Conservation (phyloP, 208 protist genomes). For the Polymyxa betae region DNA sequence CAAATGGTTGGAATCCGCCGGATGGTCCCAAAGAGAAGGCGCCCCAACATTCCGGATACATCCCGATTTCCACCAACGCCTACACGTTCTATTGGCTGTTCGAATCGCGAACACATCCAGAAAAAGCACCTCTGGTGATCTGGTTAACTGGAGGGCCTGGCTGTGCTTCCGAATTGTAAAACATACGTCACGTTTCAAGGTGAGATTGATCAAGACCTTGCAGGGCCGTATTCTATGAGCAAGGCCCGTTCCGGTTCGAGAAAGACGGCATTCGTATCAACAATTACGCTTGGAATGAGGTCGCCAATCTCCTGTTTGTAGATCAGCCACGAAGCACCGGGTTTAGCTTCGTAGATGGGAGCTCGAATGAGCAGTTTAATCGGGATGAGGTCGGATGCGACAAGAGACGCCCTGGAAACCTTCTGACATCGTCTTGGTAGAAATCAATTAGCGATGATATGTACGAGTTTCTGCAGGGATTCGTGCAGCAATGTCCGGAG, state of each 20-base stretch:
- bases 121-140: constrained; percentile 78
- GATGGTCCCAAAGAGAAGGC: background rate
- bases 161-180: constrained; percentile 76
- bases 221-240: constrained; percentile 79
- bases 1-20: background rate
- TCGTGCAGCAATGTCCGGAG: constrained; percentile 57
- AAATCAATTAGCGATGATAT: constrained; percentile 81
- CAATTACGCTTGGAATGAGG: constrained; percentile 77
- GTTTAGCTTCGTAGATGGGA: constrained; percentile 57
- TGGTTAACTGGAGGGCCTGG: constrained; percentile 88
- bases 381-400: too few relatives aligned
- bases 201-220: constrained; percentile 71
- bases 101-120: constrained; percentile 70
- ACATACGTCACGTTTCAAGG: background rate
- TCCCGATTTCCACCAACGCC: background rate
- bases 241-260: constrained; percentile 74
- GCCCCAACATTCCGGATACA: background rate
- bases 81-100: constrained; percentile 87
- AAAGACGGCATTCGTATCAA: constrained; percentile 79
- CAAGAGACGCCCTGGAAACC: too few relatives aligned
- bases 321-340: constrained; percentile 70
- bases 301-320: constrained; percentile 69
- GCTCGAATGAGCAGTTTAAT: constrained; percentile 15
- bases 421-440: too few relatives aligned
- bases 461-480: constrained; percentile 72